Evolutionary conservation across 2,329 filamentous ascomycete genomes (phyloP), one percentile per base, ranked within the genome.

Genomic region (Ceratocystis ficicola): DNA sequence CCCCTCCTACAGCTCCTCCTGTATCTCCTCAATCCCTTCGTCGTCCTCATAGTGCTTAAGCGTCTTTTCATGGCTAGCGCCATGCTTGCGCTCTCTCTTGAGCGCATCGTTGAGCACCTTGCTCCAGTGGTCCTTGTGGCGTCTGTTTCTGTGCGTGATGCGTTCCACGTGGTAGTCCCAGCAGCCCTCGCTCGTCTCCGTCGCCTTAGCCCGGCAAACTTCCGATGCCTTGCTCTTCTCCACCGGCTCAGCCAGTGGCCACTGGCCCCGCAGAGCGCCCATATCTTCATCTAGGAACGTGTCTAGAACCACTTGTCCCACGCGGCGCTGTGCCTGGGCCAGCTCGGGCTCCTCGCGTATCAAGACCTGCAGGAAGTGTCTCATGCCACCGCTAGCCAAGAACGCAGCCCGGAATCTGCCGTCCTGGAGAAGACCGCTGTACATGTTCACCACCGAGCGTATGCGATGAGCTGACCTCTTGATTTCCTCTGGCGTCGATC

Each of bases 201-300:
- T 70, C 20, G 69, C 68, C 15, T 71, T 74, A 1, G 70, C 72
- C 17, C 69, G 69, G 50, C 70, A 72, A 59, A 79, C 82, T 61
- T 73, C 15, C 25, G 62, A 36, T 8, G 48, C 66, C 60, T 67
- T 69, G 65, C 70, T 70, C 22, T 77, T 75, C 28, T 72, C 72
- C 48, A 72, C 70, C 62, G 74, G 74, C 3, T 71, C 69, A 22
- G 69, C 70, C 25, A 69, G 75, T 0, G 83, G 83, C 83, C 83
- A 87, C 68, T 82, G 74, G 0, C 83, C 82, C 20, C 80, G 69
- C 28, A 76, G 75, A 1, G 84, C 84, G 50, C 84, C 84, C 78
- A 86, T 84, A 66, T 81, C 78, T 68, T 81, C 79, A 70, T 88
- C 85, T n/a, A 88, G 75, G 71, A 88, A 88, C 68, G 79, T 85